Evolutionary conservation across 2,329 filamentous ascomycete species (phyloP), one percentile per base, ranked within the genome.

Genomic region (Fusarium sp.): DNA sequence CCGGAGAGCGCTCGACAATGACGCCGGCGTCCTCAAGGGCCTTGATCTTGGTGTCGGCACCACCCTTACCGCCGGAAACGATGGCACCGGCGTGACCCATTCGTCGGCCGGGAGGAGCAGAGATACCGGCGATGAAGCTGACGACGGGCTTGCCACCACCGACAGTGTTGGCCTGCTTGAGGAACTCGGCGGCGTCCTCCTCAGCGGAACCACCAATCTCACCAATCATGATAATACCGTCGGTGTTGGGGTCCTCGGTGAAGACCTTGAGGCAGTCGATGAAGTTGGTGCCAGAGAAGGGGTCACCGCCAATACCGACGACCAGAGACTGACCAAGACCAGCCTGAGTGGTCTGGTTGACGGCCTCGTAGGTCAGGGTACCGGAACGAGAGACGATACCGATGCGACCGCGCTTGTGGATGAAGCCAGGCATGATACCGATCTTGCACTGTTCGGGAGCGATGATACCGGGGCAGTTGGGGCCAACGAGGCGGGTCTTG

Each of bases 181-280:
- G 83, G 86, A 96, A 99, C 74, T 98, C 95, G 73, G 95, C 94
- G 35, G 95, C 95, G 74, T 99, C 95, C 83, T 99, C 95, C 84
- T 99, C 95, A 58, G 95, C 95, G 60, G 91, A 92, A 65, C 95
- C 95, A 80, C 95, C 95, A 77, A 99, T 98, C 84, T 98, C 95
- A 77, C 95, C 95, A 78, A 99, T 98, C 95, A 99, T 97, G 83
- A 99, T 97, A 82, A 99, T 97, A 76, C 95, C 95, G 77, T 99
- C 95, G 35, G 95, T 99, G 83, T 97, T 92, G 78, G 90, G 86
- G 79, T 99, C 95, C 79, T 96, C 85, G 73, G 97, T 88, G 88
- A 99, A 99, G 76, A 98, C 92, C 77, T 92, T 91, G 72, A 99
- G 86, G 86, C 94, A 97, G 87, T 99, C 95, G 81, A 99, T 98